Conservation (phyloP, 495 filamentous ascomycete genomes). For the Annulohypoxylon maeteangense region DNA sequence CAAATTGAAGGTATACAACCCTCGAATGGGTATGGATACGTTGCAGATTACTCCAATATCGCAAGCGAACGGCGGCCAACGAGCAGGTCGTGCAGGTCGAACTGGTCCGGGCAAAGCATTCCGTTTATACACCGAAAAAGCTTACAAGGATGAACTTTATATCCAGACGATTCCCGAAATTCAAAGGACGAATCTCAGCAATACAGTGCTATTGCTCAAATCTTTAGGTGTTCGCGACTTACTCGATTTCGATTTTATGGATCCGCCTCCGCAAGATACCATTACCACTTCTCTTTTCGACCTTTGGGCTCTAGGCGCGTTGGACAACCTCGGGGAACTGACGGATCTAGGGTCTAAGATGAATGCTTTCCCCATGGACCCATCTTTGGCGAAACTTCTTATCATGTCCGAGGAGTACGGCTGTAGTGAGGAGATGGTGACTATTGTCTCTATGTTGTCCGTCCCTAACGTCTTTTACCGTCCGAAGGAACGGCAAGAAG, state of each 20-base stretch:
- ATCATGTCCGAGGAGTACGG: constrained; percentile 87
- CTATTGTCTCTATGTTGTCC: constrained; percentile 97
- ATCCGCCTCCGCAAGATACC: constrained; percentile 96
- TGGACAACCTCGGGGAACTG: constrained; percentile 93
- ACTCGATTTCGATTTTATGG: constrained; percentile 99
- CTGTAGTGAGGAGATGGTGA: constrained; percentile 97
- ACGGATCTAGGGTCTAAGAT: constrained; percentile 89
- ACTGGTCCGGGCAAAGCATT: constrained; percentile 97
- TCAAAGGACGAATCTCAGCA: constrained; percentile 93
- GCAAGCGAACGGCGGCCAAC: constrained; percentile 93
- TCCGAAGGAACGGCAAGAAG: constrained; percentile 95
- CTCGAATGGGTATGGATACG: constrained; percentile 99
- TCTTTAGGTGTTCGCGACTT: constrained; percentile 94
- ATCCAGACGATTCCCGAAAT: constrained; percentile 99
- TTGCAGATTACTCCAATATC: constrained; percentile 98
- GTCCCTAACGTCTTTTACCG: constrained; percentile 98
- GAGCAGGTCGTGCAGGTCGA: constrained; percentile 91
- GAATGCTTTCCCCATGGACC: constrained; percentile 98
- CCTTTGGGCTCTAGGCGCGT: constrained; percentile 93
- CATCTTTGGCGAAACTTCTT: constrained; percentile 90
- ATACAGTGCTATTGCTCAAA: constrained; percentile 94
- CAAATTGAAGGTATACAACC: constrained; percentile 98
- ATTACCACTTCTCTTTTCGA: constrained; percentile 98
- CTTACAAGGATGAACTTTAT: constrained; percentile 96
- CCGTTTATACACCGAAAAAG: constrained; percentile 91